Evolutionary conservation across 768 basidiomycete species (phyloP).

Genomic region (Leccinum fibrillosum): DNA sequence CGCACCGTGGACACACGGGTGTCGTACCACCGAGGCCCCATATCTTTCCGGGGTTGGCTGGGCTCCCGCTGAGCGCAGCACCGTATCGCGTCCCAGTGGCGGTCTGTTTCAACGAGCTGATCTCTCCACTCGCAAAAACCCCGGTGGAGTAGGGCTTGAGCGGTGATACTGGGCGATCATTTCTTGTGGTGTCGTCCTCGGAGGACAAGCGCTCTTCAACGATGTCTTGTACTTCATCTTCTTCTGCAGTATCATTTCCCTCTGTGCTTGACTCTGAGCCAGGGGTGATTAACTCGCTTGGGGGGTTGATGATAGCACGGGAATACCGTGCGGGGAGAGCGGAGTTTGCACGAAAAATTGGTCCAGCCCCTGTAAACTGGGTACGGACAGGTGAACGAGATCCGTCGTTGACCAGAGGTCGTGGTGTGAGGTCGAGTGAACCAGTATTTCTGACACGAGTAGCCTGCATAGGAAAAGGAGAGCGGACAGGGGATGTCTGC

Average conservation of each 20-base stretch:
- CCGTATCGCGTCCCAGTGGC: slow-evolving; percentile 70
- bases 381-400: slow-evolving; percentile 27
- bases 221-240: slow-evolving; percentile 26
- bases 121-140: slow-evolving; percentile 2
- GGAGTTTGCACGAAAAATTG: slow-evolving; percentile 41
- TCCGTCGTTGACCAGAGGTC: slow-evolving; percentile 9
- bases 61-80: slow-evolving; percentile 44
- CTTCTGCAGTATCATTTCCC: slow-evolving; percentile 26
- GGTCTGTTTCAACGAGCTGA: slow-evolving; percentile 37
- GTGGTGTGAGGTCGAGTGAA: slow-evolving; percentile 28
- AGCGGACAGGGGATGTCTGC: slow-evolving; percentile 27
- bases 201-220: slow-evolving; percentile 26
- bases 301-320: slow-evolving; percentile 15
- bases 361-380: slow-evolving; percentile 26
- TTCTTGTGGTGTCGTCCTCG: slow-evolving; percentile 38
- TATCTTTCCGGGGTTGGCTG: slow-evolving; percentile 40
- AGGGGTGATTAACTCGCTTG: slow-evolving; percentile 8
- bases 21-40: slow-evolving; percentile 52
- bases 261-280: slow-evolving; percentile 14
- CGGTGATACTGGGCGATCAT: slow-evolving; percentile 23
- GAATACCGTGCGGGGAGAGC: slow-evolving; percentile 38
- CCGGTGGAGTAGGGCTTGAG: slow-evolving; percentile 27
- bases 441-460: slow-evolving; percentile 19
- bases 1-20: slow-evolving; percentile 66
- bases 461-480: slow-evolving; percentile 34